Evolutionary conservation across 306 rosid genomes (phyloP), one percentile per base, ranked within the genome.

Genomic region (Castanea crenata): DNA sequence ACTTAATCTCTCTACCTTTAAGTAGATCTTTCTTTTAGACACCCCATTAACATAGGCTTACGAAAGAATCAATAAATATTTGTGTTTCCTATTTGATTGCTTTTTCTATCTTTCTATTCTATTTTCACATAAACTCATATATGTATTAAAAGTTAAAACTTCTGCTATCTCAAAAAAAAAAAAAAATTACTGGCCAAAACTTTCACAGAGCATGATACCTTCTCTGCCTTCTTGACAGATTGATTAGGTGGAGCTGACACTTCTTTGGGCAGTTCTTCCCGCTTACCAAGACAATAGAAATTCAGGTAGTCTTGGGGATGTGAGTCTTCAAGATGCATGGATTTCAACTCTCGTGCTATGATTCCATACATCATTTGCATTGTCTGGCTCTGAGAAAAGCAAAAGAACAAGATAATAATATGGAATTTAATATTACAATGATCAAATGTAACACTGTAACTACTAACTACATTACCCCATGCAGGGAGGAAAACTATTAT

Each of bases 321-420:
- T 68, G 83, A 75, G 61, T 83, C 14, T 76, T 77, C 67, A 18
- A 92, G 21, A 10, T 85, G 54, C 88, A 80, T 79, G 67, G 59
- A 56, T 71, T 87, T 92, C 83, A 92, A 70, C 86, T 92, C 96
- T 78, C 80, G 73, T 61, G 89, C 94, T 57, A 94, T 87, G 63
- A 89, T 46, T 58, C 79, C 81, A 74, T 92, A 89, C 98, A 94
- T 92, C 98, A 92, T 94, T 85, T 87, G 85, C 91, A 94, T 91
- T 68, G 97, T 94, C 76, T 90, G 98, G 58, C 87, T 85, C 97
- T 94, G 89, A 57, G 79, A 82, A 83, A 15, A 58, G 58, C 58
- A 80, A 76, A 55, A 80, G 34, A 10, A 67, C 62, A 7, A 19
- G 54, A 56, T 18, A 64, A 74, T 27, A 41, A 52, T 69, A 68